These are phyloP conservation scores for Medicago ruthenica DNA, from an alignment of 306 rosid species.

Conservation along the genomic window DNA sequence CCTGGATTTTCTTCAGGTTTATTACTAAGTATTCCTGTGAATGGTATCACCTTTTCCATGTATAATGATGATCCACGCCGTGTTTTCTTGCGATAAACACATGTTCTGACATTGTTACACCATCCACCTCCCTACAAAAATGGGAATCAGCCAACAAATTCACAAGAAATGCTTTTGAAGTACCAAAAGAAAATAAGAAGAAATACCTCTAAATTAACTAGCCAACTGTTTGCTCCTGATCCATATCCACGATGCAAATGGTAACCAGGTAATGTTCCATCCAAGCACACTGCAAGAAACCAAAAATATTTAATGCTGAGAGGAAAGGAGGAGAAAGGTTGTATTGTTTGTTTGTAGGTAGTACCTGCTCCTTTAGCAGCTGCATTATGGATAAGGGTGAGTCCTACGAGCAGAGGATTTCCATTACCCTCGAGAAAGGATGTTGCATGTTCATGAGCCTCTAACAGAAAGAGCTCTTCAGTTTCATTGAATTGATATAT, in stretches of 20 bases:
- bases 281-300: constrained; percentile 76
- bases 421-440: constrained; percentile 34
- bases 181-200: background rate
- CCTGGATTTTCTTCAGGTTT: constrained; percentile 88
- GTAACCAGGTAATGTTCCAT: constrained; percentile 94
- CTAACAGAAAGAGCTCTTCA: constrained; percentile 56
- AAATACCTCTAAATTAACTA: constrained; percentile 88
- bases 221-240: constrained; percentile 88
- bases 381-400: constrained; percentile 84
- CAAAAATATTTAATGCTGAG: constrained; percentile 3
- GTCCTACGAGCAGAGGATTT: constrained; percentile 64
- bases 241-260: constrained; percentile 87
- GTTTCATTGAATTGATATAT: constrained; percentile 59
- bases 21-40: constrained; percentile 83
- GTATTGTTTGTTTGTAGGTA: background rate
- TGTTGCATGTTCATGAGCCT: constrained; percentile 52
- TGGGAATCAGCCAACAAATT: too few species aligned
- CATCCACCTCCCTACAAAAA: constrained; percentile 87
- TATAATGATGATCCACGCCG: constrained; percentile 75
- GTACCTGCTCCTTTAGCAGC: constrained; percentile 84
- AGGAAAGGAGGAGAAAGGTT: background rate
- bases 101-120: constrained; percentile 81
- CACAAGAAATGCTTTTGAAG: background rate
- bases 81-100: constrained; percentile 85
- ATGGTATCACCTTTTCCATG: constrained; percentile 85